Evolutionary conservation across 2,329 filamentous ascomycete species (phyloP).

Genomic region (Aspergillus hortae): DNA sequence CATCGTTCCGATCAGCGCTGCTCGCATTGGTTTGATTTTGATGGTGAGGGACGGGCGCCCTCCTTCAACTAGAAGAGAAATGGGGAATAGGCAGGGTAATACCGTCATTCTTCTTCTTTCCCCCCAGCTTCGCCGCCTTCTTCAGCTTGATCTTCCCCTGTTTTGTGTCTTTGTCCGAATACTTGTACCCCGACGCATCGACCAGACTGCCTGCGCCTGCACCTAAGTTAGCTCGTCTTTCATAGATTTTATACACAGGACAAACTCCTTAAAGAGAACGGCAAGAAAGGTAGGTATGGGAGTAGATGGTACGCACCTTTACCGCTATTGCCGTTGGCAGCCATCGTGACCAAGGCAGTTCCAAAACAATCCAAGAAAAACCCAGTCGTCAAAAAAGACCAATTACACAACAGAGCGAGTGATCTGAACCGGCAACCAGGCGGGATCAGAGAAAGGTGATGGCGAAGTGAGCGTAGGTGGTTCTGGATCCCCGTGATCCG

Average conservation of each 20-base stretch:
- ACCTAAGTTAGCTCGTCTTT: not conserved
- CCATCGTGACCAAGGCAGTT: constrained; percentile 24
- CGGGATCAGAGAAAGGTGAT: not conserved
- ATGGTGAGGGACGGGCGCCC: too few relatives aligned
- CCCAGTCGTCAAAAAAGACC: too few relatives aligned
- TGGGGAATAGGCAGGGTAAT: not conserved
- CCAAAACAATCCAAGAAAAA: not conserved
- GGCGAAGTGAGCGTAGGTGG: not conserved
- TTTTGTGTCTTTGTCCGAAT: constrained; percentile 43
- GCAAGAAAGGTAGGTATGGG: not conserved
- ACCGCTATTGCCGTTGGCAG: constrained; percentile 32
- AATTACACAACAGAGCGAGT: too few relatives aligned
- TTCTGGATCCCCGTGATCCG: constrained; percentile 1
- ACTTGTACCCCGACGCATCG: constrained; percentile 45
- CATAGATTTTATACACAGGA: not conserved
- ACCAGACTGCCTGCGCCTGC: constrained; percentile 33
- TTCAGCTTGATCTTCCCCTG: constrained; percentile 44
- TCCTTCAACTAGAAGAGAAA: not conserved
- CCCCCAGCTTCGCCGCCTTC: constrained; percentile 24
- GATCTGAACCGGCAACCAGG: not conserved
- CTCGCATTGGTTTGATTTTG: too few relatives aligned
- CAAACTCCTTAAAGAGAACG: not conserved
- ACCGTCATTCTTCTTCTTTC: constrained; percentile 34
- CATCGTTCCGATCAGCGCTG: not conserved
- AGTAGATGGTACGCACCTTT: constrained; percentile 25